Percentiles rank a stretch among this genome's conserved stretches.
Evolutionary conservation across 148 eudicot genomes (phyloP).

Genomic region (Beta vulgaris): DNA sequence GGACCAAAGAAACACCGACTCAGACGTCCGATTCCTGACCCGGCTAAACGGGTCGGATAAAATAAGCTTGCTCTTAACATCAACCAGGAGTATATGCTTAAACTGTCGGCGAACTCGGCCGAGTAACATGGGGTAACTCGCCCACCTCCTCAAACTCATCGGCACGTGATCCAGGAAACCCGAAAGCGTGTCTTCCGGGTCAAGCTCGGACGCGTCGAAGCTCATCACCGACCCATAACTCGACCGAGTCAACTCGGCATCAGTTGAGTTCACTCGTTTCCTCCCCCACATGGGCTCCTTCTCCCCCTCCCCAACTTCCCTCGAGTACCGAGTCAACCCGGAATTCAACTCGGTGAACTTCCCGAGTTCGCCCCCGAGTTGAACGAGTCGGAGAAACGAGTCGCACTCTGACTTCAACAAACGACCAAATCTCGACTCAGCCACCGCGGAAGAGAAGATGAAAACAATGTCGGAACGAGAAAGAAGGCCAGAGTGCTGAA

Average conservation of each 20-base stretch:
- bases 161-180: slow-evolving; percentile 73
- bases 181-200: slow-evolving; percentile 70
- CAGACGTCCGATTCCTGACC: slow-evolving; percentile 48
- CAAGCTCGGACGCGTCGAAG: slow-evolving; percentile 68
- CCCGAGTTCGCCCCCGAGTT: slow-evolving; percentile 3
- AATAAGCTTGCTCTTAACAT: slow-evolving; percentile 35
- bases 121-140: slow-evolving; percentile 73
- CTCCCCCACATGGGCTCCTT: slow-evolving; percentile 73
- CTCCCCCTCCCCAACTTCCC: slow-evolving; percentile 38
- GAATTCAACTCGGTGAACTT: slow-evolving; percentile 9
- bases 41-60: slow-evolving; percentile 63
- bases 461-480: slow-evolving; percentile 51
- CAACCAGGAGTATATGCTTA: slow-evolving; percentile 59
- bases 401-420: slow-evolving; percentile 43
- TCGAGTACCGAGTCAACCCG: slow-evolving; percentile 37
- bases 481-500: slow-evolving; percentile 37
- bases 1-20: slow-evolving; percentile 42
- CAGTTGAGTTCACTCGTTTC: slow-evolving; percentile 25
- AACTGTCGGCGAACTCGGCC: slow-evolving; percentile 66
- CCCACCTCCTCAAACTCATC: slow-evolving; percentile 73
- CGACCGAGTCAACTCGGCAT: slow-evolving; percentile 40
- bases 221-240: slow-evolving; percentile 82
- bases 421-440: slow-evolving; percentile 16
- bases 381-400: slow-evolving; percentile 39
- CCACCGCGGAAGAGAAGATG: slow-evolving; percentile 34